Evolutionary conservation across 805 yeast species (phyloP), one percentile per base, ranked within the genome.

Genomic region (Metschnikowia lunata): DNA sequence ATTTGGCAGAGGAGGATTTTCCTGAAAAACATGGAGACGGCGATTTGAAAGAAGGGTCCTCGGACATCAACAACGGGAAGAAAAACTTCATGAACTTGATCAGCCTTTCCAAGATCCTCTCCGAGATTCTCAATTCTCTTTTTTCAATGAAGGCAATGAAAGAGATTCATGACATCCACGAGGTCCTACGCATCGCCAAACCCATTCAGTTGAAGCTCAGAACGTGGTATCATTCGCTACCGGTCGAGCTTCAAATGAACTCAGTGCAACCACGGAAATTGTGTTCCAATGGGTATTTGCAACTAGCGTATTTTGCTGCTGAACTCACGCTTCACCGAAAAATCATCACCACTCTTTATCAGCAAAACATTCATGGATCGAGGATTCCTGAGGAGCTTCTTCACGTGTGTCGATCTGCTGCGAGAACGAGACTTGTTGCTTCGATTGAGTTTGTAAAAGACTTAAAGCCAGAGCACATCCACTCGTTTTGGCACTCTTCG

Each of bases 401-500:
- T 3, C 57, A 53, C 36, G 89, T 89, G 1, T 88, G 97, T 60
- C 74, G 96, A 35, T 72, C 83, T 27, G 96, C 97, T 0, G 97
- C 97, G 1, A 80, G 76, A 46, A 84, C 95, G 1, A 71, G 98
- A 57, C 69, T 90, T 13, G 65, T 78, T 7, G 96, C 96, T 0
- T 87, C 96, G 0, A 78, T 86, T 48, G 93, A 85, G 42, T 85
- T 88, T 61, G 82, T 87, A 8, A 69, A 83, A 39, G 83, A 80
- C 47, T 71, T 90, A 60, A 83, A 82, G 53, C 83, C 85, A 8
- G 96, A 88, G 53, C 95, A 88, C 57, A 74, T 88, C 38, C 90
- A 83, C 59, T 80, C 95, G 9, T 89, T 88, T 61, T 90, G 97
- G 97, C 93, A 87, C 63, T 79, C 89, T 1, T 79, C 89, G 1